Conservation (phyloP, 345 rosid species). For the Salix viminalis region DNA sequence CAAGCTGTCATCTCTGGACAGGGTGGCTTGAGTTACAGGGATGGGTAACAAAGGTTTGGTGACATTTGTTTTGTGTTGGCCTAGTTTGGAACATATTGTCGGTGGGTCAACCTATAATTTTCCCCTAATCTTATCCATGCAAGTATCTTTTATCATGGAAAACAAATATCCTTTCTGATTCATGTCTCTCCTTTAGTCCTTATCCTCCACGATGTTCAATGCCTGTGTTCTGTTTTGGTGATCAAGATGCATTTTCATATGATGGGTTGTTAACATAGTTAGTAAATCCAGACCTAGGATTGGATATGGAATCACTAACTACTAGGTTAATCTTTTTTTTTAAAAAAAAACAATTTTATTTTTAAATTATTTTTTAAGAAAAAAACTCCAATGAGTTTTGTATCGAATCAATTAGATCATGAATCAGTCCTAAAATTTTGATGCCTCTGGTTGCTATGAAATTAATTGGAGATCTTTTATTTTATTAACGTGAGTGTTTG, state of each 20-base stretch:
- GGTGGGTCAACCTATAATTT: constrained; percentile 16
- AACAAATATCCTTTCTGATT: not conserved
- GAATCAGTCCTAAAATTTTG: too few species aligned
- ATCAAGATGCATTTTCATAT: not conserved
- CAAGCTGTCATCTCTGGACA: not conserved
- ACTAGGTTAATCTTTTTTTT: too few species aligned
- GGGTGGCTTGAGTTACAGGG: not conserved
- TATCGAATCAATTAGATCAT: too few species aligned
- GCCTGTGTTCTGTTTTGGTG: not conserved
- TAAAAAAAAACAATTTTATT: too few species aligned
- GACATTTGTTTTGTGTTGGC: constrained; percentile 13
- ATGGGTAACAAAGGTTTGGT: not conserved
- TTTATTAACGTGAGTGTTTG: rapidly evolving
- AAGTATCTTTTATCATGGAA: constrained; percentile 2
- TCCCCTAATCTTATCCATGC: constrained; percentile 1
- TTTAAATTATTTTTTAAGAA: too few species aligned
- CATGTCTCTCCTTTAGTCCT: not conserved
- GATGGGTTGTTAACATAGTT: not conserved
- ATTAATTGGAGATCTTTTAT: too few species aligned
- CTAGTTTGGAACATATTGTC: constrained; percentile 23
- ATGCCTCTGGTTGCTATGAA: too few species aligned
- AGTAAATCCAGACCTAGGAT: too few species aligned
- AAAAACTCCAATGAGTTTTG: too few species aligned
- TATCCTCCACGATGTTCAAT: not conserved
- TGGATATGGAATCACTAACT: too few species aligned